Evolutionary conservation across 257 asterid genomes (phyloP), one percentile per base, ranked within the genome.

Genomic region (Apocynum venetum): DNA sequence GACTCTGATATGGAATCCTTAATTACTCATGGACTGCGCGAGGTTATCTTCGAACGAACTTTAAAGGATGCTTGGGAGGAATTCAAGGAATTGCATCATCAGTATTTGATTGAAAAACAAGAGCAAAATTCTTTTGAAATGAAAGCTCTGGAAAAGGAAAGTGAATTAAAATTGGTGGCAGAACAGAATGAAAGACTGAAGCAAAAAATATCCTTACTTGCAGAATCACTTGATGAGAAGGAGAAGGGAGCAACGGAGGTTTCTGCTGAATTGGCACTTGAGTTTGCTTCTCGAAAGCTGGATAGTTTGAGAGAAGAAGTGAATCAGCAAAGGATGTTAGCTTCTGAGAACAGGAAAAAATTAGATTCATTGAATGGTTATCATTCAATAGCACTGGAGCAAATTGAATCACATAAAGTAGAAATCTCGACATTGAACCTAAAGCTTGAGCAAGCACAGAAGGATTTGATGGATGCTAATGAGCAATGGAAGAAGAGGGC

Each of bases 171-270:
- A 56, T 47, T 80, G 77, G 87, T 72, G 83, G 85, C 84, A 83
- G 88, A 88, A 78, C 90, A 89, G 86, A 87, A 81, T 78, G 87
- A 86, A 83, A 87, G 76, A 80, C 77, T 93, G 76, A 89, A 87
- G 85, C 82, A 87, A 85, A 89, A 87, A 48, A 79, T 89, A 49
- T 78, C 74, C 66, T 77, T 51, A 80, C 76, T 92, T 79, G 76
- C 76, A 79, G 73, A 77, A 38, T 80, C 78, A 75, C 64, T 87
- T 77, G 82, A 80, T 66, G 87, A 87, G 82, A 85, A 90, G 80
- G 90, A 86, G 86, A 85, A 82, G 82, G 71, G 76, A 36, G 84
- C 77, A 41, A 69, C 65, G 36, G 91, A 88, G 68, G 75, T 87
- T 48, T 87, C 88, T 60, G 61, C 81, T 81, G 82, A 83, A 71